Conservation (phyloP, 441 rosid genomes). For the Syzygium malaccense region DNA sequence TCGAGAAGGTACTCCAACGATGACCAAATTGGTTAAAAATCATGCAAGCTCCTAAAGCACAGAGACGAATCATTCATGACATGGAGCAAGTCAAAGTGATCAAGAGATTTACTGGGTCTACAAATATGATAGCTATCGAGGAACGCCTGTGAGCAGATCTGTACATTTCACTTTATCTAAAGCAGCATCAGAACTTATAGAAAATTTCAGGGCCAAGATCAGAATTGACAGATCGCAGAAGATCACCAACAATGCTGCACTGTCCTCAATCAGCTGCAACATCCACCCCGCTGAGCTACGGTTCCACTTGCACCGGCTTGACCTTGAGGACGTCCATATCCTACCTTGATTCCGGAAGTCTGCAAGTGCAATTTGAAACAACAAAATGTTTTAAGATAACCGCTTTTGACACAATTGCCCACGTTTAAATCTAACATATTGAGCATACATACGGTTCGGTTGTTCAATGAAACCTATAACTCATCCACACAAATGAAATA, state of each 20-base stretch:
- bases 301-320: constrained; percentile 52
- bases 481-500: background rate
- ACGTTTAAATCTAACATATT: background rate
- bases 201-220: background rate
- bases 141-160: constrained; percentile 12
- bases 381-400: background rate
- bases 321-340: constrained; percentile 64
- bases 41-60: background rate
- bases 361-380: constrained; percentile 14
- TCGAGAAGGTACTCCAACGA: background rate
- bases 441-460: background rate
- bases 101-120: background rate
- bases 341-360: constrained; percentile 69
- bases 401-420: background rate
- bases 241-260: background rate
- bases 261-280: constrained; percentile 33
- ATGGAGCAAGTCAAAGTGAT: background rate
- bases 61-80: background rate
- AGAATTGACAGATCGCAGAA: background rate
- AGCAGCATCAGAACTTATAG: background rate
- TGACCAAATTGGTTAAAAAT: background rate
- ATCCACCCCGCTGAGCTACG: constrained; percentile 48
- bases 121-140: background rate
- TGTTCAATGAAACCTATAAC: background rate
- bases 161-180: constrained; percentile 20